Percentiles rank a stretch among this genome's conserved stretches.
These are phyloP conservation scores for Penicillium fuscoglaucum DNA, from an alignment of 2,329 filamentous ascomycete genomes.

Conservation along the genomic window DNA sequence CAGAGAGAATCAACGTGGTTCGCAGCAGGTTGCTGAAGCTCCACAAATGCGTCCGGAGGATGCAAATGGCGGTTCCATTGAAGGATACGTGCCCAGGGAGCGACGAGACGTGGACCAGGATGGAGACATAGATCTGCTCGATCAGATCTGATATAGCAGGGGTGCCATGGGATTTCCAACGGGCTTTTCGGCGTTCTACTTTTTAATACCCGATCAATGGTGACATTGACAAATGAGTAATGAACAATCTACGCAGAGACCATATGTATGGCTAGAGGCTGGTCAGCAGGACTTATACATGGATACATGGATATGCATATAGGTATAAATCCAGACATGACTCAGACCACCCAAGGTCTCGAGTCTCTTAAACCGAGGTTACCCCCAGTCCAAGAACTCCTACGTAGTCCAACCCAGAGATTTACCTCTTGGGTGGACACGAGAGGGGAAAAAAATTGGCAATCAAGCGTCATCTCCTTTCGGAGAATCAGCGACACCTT, in stretches of 20 bases:
- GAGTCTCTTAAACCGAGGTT: slow-evolving; percentile 8
- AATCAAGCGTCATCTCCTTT: slow-evolving; percentile 83
- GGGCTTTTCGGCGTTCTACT: slow-evolving; percentile 20
- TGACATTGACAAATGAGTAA: slow-evolving; percentile 11
- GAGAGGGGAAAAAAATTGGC: slow-evolving; percentile 61
- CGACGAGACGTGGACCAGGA: slow-evolving; percentile 27
- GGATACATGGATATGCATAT: neutral
- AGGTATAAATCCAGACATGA: slow-evolving; percentile 3
- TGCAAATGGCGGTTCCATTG: slow-evolving; percentile 42
- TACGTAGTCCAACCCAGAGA: slow-evolving; percentile 25
- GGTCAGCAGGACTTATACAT: slow-evolving; percentile 3
- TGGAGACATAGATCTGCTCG: slow-evolving; percentile 53
- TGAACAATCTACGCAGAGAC: slow-evolving; percentile 23
- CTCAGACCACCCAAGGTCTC: slow-evolving; percentile 12
- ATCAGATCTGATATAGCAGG: slow-evolving; percentile 37
- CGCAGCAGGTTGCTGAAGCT: slow-evolving; percentile 22
- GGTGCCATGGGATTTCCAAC: slow-evolving; percentile 11
- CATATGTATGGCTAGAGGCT: slow-evolving; percentile 6
- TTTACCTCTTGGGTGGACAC: slow-evolving; percentile 19
- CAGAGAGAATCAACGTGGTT: slow-evolving; percentile 32
- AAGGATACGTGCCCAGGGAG: slow-evolving; percentile 42
- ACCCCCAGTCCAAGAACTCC: slow-evolving; percentile 14
- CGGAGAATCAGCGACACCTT: slow-evolving; percentile 89
- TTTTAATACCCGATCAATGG: slow-evolving; percentile 21
- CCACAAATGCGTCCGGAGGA: slow-evolving; percentile 38